Base-by-base conservation (phyloP, 495 filamentous ascomycete genomes). In the Aspergillus haitiensis region DNA sequence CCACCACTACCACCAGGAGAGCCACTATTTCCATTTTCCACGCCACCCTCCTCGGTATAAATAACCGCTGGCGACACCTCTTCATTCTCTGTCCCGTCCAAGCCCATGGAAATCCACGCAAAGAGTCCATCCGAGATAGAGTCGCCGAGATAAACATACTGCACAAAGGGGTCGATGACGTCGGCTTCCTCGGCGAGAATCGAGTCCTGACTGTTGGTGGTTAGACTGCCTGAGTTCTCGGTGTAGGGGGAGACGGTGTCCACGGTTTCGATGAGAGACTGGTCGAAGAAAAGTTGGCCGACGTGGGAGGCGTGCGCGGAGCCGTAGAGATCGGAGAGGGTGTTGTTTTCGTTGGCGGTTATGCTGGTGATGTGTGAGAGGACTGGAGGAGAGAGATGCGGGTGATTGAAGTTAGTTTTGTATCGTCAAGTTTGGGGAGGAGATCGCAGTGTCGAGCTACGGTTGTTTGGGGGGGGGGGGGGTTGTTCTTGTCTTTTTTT, bases 281-380 rank as follows among this genome's bases (percentile, higher is more conserved):
- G 77, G 67, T 86, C 82, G 62, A 82, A 88, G 82, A 85, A 88
- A 48, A 86, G 49, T 67, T 89, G 85, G 40, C 85, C 84, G 56
- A 87, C 76, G 71, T 89, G 82, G 2, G 78, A 72, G 10, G 70
- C 61, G 33, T 61, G 47, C 8, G 74, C 36, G 21, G 21, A 1
- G 40, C 62, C 67, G 59, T 73, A 73, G 0, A 78, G 68, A 55
- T 67, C 72, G 6, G 61, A 56, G 44, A 78, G 56, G 36, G 75
- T 78, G 55, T 70, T 54, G 65, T 76, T 62, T 33, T 32, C 16
- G 39, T 64, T 62, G 10, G 69, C 64, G 9, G 45, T 57, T 16
- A 73, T 74, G 53, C 62, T 62, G n/a, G 67, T 58, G n/a, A 58
- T 49, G 68, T 76, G 75, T 15, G 70, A 69, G 34, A 78, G 68